Evolutionary conservation across 78 protist species (phyloP), one percentile per base, ranked within the genome.

Genomic region (Acrasis kona): DNA sequence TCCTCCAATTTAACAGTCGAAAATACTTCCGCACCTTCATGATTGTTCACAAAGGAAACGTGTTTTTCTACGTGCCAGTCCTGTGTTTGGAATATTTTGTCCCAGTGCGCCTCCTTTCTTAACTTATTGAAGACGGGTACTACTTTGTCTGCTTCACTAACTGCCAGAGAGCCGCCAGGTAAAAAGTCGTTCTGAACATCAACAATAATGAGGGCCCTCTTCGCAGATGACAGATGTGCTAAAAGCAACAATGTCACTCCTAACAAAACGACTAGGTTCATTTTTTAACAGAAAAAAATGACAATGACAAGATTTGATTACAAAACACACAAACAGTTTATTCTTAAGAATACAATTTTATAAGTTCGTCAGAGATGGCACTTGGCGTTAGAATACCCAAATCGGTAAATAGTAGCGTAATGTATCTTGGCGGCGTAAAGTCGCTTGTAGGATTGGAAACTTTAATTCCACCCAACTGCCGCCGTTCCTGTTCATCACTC

Each of bases 371-470:
- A 3, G 91, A 77, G 5, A 96, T 96, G 1, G 97, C 97, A 0
- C 95, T 75, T 10, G 99, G 99, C 0, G 99, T 94, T 36, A 97
- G 73, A 28, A 93, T 96, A 10, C 99, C 99, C 5, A 97, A 72
- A 77, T 98, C 99, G 0, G 99, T 97, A 77, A 96, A 91, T 35
- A 97, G 81, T 19, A 95, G 72, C 30, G 80, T 77, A 7, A 77
- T 66, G 57, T 67, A 70, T 31, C 77, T 38, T 2, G 99, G 99
- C 28, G 99, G 98, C 12, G 99, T 97, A 84, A 94, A 97, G 85
- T 97, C 99, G 29, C 88, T 50, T 9, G 42, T 12, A 4, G 80
- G 80, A 3, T 72, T 8, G 9, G 7, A 7, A 70, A 75, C 65
- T 8, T 71, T 19, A 8, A 19, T 10, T n/a, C n/a, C n/a, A n/a